These are phyloP conservation scores for Beauveria sp. DNA, from an alignment of 2,329 filamentous ascomycete species.

Conservation along the genomic window DNA sequence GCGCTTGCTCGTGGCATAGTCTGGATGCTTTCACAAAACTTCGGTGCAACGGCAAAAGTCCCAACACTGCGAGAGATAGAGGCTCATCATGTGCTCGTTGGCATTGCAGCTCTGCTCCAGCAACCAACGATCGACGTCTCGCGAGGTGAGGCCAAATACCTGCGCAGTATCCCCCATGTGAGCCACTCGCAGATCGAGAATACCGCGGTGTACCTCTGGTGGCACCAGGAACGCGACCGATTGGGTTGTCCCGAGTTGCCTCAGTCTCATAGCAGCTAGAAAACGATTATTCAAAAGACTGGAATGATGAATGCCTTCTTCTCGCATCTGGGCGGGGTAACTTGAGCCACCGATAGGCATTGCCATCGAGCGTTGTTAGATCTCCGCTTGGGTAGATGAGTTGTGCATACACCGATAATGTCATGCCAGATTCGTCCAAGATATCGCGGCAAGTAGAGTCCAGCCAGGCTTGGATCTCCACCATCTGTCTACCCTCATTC, in stretches of 20 bases:
- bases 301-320: neutral
- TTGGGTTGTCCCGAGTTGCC: slow-evolving; percentile 50
- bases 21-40: slow-evolving; percentile 33
- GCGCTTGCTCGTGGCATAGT: slow-evolving; percentile 28
- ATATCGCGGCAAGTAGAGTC: slow-evolving; percentile 47
- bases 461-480: slow-evolving; percentile 44
- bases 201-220: slow-evolving; percentile 54
- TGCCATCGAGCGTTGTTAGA: slow-evolving; percentile 41
- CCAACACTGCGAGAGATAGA: slow-evolving; percentile 52
- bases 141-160: slow-evolving; percentile 12
- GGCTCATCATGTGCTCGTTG: slow-evolving; percentile 50
- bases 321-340: neutral
- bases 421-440: slow-evolving; percentile 56
- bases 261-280: slow-evolving; percentile 56
- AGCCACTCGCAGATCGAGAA: slow-evolving; percentile 34
- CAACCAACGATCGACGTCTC: slow-evolving; percentile 45
- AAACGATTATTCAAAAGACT: neutral
- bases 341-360: slow-evolving; percentile 45
- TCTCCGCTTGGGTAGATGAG: slow-evolving; percentile 49
- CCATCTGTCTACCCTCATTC: slow-evolving; percentile 37
- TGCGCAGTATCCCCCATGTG: neutral
- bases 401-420: slow-evolving; percentile 45
- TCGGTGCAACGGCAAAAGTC: slow-evolving; percentile 53
- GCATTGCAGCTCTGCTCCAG: slow-evolving; percentile 54
- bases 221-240: slow-evolving; percentile 48